A percentile compares a stretch with the other conserved stretches of the same genome.
Evolutionary conservation across 306 rosid species (phyloP).

Genomic region (Sophora flavescens): DNA sequence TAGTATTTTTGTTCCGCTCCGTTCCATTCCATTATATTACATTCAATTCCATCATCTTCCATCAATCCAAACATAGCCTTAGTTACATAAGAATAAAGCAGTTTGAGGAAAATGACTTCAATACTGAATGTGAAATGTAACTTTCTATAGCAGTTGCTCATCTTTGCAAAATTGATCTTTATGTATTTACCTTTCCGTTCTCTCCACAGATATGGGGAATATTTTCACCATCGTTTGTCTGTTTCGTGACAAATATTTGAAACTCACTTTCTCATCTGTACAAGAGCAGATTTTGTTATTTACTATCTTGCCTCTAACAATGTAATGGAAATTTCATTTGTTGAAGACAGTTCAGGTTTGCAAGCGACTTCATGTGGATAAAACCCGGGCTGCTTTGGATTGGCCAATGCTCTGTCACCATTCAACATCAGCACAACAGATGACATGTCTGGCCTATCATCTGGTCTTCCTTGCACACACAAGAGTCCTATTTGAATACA

Average conservation of each 20-base stretch:
- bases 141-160: neutral
- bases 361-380: slow-evolving; percentile 31
- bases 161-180: no score
- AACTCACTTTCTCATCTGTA: neutral
- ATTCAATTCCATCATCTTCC: no score
- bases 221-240: slow-evolving; percentile 17
- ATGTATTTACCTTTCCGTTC: no score
- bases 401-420: slow-evolving; percentile 37
- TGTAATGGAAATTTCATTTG: slow-evolving; percentile 35
- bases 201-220: no score
- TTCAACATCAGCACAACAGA: slow-evolving; percentile 44
- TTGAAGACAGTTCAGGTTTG: slow-evolving; percentile 20
- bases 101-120: neutral
- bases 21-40: no score
- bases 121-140: neutral
- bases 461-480: slow-evolving; percentile 43
- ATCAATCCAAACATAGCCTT: no score
- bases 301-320: slow-evolving; percentile 32
- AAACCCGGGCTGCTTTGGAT: slow-evolving; percentile 42
- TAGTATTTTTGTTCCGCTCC: no score
- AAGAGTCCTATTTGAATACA: slow-evolving; percentile 39
- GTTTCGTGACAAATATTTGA: neutral
- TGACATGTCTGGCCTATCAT: slow-evolving; percentile 50
- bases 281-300: neutral
- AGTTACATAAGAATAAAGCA: neutral